A percentile compares a stretch with the other conserved stretches of the same genome.
Evolutionary conservation across 2,329 filamentous ascomycete species (phyloP).

Genomic region (Pezicula neosporulosa): DNA sequence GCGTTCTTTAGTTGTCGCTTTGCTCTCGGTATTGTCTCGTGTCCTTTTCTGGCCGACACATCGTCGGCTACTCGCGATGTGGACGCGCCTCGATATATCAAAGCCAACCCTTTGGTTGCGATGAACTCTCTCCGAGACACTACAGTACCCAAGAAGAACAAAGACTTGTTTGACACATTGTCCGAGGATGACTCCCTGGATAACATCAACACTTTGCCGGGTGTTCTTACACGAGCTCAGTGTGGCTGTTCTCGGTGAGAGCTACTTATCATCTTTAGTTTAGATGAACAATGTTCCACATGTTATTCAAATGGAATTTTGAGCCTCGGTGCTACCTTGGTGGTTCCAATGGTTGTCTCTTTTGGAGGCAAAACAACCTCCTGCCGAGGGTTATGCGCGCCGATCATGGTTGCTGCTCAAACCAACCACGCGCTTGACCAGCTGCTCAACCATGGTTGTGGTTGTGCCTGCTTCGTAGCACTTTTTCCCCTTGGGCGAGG

Average conservation of each 20-base stretch:
- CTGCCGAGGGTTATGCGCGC: too few species aligned
- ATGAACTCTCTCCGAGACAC: conserved; percentile 41
- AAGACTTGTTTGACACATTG: conserved; percentile 11
- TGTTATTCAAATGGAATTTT: too few species aligned
- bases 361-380: too few species aligned
- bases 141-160: conserved; percentile 4
- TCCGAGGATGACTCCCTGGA: conserved; percentile 27
- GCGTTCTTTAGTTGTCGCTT: too few species aligned
- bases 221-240: too few species aligned
- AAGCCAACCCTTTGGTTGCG: not conserved
- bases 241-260: too few species aligned
- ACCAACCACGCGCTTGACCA: conserved; percentile 4
- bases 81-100: not conserved
- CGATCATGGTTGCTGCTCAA: not conserved
- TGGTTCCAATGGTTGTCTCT: too few species aligned
- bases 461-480: not conserved
- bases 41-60: not conserved
- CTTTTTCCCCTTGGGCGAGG: too few species aligned
- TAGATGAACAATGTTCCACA: too few species aligned
- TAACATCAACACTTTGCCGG: conserved; percentile 43
- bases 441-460: not conserved
- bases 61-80: not conserved
- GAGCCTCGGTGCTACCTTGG: too few species aligned
- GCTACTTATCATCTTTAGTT: too few species aligned
- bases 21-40: too few species aligned